Evolutionary conservation across 768 basidiomycete genomes (phyloP).

Genomic region (Leccinum uliginosum): DNA sequence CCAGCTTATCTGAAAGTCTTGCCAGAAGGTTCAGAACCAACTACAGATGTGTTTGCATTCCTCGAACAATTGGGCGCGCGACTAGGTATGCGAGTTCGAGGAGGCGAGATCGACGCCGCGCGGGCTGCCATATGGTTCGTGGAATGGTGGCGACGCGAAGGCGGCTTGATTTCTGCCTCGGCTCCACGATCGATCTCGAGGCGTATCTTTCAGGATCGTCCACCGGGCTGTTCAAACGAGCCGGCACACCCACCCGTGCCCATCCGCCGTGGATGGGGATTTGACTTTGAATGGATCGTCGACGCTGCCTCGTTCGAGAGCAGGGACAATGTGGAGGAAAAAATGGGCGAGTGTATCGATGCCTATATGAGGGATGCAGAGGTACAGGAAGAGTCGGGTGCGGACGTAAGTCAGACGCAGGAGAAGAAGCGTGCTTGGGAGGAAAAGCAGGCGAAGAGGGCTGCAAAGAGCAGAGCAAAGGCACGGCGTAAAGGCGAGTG

Average conservation of each 20-base stretch:
- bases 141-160: conserved; percentile 81
- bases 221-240: not conserved
- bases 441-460: conserved; percentile 37
- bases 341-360: conserved; percentile 72
- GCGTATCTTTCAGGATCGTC: not conserved
- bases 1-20: conserved; percentile 68
- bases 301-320: conserved; percentile 8
- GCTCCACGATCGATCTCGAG: conserved; percentile 26
- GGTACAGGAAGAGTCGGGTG: conserved; percentile 52
- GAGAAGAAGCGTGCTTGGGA: conserved; percentile 54
- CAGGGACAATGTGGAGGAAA: conserved; percentile 43
- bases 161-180: conserved; percentile 52
- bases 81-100: conserved; percentile 78
- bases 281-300: conserved; percentile 72
- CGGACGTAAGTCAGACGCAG: conserved; percentile 65
- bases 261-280: conserved; percentile 70
- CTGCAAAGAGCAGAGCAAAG: conserved; percentile 30
- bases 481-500: conserved; percentile 20
- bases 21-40: conserved; percentile 51
- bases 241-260: not conserved
- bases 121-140: conserved; percentile 82
- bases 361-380: conserved; percentile 40
- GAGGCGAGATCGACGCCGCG: conserved; percentile 64
- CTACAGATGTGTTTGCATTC: conserved; percentile 59
- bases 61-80: conserved; percentile 64